A percentile compares a stretch with the other conserved stretches of the same genome.
Conservation (phyloP, 306 rosid species). For the Casuarina equisetifolia region DNA sequence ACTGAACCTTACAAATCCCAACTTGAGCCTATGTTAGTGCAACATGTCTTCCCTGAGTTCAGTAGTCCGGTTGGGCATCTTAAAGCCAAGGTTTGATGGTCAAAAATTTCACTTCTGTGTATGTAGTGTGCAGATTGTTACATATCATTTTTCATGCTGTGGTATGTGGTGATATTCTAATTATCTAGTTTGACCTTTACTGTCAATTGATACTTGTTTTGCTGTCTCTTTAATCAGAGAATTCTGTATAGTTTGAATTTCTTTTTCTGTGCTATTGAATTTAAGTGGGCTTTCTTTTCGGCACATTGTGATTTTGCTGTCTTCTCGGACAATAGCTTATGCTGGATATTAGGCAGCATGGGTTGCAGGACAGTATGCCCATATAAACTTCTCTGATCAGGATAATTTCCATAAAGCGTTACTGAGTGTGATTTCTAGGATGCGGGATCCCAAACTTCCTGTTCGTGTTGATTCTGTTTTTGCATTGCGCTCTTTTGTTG, state of each 20-base stretch:
- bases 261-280: not conserved
- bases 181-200: not conserved
- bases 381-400: conserved; percentile 75
- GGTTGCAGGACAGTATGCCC: conserved; percentile 97
- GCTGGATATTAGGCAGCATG: conserved; percentile 78
- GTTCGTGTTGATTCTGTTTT: conserved; percentile 97
- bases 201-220: not conserved
- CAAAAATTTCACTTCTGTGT: conserved; percentile 15
- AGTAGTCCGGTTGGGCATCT: conserved; percentile 94
- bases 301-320: not conserved
- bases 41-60: conserved; percentile 96
- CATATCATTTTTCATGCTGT: not conserved
- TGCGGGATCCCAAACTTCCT: conserved; percentile 91
- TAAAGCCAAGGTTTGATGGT: conserved; percentile 77
- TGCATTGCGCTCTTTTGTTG: conserved; percentile 90
- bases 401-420: conserved; percentile 84
- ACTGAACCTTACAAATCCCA: conserved; percentile 93
- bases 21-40: conserved; percentile 94
- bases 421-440: conserved; percentile 84
- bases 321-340: not conserved
- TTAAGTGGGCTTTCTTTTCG: not conserved
- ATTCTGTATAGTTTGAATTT: not conserved
- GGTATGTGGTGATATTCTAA: not conserved
- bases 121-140: not conserved
- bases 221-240: not conserved